Evolutionary conservation across 163 green algal genomes (phyloP).

Genomic region (Trebouxiophyceae sp.): DNA sequence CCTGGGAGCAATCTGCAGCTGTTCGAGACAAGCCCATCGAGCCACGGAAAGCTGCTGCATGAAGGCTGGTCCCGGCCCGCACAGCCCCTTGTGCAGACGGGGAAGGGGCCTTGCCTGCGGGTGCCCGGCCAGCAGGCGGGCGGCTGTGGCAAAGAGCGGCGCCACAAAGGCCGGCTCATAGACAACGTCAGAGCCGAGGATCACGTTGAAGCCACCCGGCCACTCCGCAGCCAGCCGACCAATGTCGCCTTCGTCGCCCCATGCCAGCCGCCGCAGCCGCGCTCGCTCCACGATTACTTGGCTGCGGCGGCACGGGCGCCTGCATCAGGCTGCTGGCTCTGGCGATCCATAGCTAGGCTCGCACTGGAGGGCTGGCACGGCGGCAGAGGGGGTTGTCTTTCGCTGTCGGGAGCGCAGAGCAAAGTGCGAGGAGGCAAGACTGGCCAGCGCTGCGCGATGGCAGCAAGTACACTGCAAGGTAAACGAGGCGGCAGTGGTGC

Average conservation of each 20-base stretch:
- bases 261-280: slow-evolving; percentile 15
- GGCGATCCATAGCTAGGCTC: no score
- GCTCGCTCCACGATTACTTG: slow-evolving; percentile 31
- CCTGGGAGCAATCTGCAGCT: no score
- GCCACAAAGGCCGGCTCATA: slow-evolving; percentile 16
- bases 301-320: no score
- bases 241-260: slow-evolving; percentile 6
- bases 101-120: neutral
- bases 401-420: no score
- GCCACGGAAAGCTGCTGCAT: neutral
- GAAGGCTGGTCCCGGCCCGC: neutral
- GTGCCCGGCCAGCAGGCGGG: slow-evolving; percentile 14
- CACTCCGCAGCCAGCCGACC: neutral
- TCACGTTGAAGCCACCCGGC: slow-evolving; percentile 17
- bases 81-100: neutral
- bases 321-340: no score
- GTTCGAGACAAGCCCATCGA: neutral
- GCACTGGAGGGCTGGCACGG: no score
- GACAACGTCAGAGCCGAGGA: slow-evolving; percentile 18
- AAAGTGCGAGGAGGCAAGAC: no score
- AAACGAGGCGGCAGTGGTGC: no score
- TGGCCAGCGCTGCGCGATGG: no score
- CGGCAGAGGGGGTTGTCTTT: no score
- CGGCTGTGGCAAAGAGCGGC: slow-evolving; percentile 12
- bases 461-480: no score